Evolutionary conservation across 768 basidiomycete genomes (phyloP).

Genomic region (Pleurotus platypus): DNA sequence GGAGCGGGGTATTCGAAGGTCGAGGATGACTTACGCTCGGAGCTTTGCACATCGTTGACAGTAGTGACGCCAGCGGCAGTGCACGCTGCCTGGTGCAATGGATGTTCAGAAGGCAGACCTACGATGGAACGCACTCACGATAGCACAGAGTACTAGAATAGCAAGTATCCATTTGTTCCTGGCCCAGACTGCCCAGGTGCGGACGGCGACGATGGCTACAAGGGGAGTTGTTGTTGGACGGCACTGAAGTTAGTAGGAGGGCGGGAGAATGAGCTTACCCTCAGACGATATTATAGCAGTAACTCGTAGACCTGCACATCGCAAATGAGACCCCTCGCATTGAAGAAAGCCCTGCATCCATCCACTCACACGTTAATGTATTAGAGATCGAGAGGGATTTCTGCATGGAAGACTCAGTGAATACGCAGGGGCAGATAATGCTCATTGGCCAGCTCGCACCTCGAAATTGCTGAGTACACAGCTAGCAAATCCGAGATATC

Average conservation of each 20-base stretch:
- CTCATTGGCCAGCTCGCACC: background rate
- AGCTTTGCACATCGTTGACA: background rate
- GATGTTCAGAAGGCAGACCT: background rate
- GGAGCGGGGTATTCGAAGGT: background rate
- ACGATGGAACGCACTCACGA: background rate
- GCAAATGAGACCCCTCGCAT: background rate
- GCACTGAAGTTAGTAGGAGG: background rate
- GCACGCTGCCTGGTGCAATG: background rate
- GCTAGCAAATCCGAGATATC: background rate
- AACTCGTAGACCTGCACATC: background rate
- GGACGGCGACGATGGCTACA: constrained; percentile 1
- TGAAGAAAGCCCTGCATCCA: background rate
- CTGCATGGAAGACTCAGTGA: background rate
- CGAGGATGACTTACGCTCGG: background rate
- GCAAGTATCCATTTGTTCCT: constrained; percentile 2
- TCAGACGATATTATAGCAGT: constrained; percentile 3
- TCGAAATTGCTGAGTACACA: background rate
- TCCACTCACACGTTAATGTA: background rate
- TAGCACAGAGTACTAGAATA: background rate
- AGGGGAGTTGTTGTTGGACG: background rate
- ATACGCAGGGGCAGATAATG: no score
- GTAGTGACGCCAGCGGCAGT: background rate
- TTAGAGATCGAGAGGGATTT: background rate
- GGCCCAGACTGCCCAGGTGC: constrained; percentile 4
- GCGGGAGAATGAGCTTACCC: background rate